A percentile compares a stretch with the other conserved stretches of the same genome.
Conservation (phyloP, 441 rosid species). For the Brassica balearica region DNA sequence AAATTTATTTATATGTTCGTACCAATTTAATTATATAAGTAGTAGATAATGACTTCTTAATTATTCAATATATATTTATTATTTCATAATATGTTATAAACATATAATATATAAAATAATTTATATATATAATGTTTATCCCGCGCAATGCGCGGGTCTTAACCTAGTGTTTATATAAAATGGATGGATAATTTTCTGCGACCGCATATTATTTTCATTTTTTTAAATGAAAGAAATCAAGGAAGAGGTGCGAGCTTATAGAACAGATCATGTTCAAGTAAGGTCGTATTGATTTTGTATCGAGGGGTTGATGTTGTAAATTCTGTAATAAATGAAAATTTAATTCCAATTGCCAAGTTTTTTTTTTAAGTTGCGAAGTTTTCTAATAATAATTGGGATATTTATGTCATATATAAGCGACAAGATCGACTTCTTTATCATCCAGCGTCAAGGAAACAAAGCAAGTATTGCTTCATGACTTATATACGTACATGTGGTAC, state of each 20-base stretch:
- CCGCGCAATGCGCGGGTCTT: too few relatives aligned
- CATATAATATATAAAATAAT: too few relatives aligned
- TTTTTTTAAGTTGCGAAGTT: background rate
- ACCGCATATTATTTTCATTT: slow-evolving; percentile 24
- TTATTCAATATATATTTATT: too few relatives aligned
- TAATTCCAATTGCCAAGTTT: slow-evolving; percentile 27
- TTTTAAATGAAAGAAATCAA: too few relatives aligned
- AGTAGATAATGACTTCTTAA: too few relatives aligned
- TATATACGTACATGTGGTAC: background rate
- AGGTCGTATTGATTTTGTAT: slow-evolving; percentile 7
- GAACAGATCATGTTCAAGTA: too few relatives aligned
- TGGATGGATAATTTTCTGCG: slow-evolving; percentile 33
- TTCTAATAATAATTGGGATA: slow-evolving; percentile 30
- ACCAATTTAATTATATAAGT: too few relatives aligned
- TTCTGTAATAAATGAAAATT: slow-evolving; percentile 38
- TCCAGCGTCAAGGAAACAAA: slow-evolving; percentile 5
- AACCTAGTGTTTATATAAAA: background rate
- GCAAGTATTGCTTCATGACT: background rate
- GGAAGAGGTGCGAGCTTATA: too few relatives aligned
- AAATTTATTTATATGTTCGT: too few relatives aligned
- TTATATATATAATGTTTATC: too few relatives aligned
- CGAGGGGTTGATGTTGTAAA: slow-evolving; percentile 42
- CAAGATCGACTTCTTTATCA: slow-evolving; percentile 30
- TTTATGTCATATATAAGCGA: slow-evolving; percentile 19
- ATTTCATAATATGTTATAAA: too few relatives aligned